phyloP scores from a whole-genome alignment of 306 rosid genomes.

The Amphicarpaea edgeworthii region DNA sequence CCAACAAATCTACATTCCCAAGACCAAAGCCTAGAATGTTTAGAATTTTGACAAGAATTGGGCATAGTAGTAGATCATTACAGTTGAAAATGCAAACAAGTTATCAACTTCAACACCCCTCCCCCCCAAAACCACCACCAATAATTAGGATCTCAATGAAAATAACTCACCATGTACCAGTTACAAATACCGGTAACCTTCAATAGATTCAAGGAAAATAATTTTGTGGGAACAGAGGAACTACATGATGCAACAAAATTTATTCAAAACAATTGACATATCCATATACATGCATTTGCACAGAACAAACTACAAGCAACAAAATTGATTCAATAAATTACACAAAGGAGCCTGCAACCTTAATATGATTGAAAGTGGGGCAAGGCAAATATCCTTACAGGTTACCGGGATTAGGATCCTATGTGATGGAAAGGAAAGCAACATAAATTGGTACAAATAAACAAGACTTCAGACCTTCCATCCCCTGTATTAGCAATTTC shows the following conservation, averaged over 20 bases:
- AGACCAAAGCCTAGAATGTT: not conserved
- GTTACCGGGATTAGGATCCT: slow-evolving; percentile 37
- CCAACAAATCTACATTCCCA: slow-evolving; percentile 8
- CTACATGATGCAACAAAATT: slow-evolving; percentile 47
- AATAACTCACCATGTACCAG: slow-evolving; percentile 5
- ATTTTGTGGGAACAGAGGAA: slow-evolving; percentile 10
- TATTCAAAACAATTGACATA: slow-evolving; percentile 38
- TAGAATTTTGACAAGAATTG: not conserved
- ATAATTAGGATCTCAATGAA: not conserved
- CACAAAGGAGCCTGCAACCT: slow-evolving; percentile 48
- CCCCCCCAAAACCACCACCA: not conserved
- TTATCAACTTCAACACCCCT: not conserved
- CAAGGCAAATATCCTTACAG: slow-evolving; percentile 38
- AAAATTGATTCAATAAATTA: slow-evolving; percentile 45
- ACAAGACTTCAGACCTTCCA: slow-evolving; percentile 31
- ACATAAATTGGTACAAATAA: slow-evolving; percentile 30
- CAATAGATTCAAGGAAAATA: slow-evolving; percentile 5
- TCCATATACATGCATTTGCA: slow-evolving; percentile 54
- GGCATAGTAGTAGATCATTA: not conserved
- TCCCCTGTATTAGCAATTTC: slow-evolving; percentile 41
- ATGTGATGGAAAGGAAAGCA: slow-evolving; percentile 36
- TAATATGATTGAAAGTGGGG: slow-evolving; percentile 30
- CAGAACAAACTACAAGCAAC: slow-evolving; percentile 45
- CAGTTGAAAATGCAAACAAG: slow-evolving; percentile 6
- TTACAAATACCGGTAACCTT: not conserved